Conservation (phyloP, 2,329 filamentous ascomycete genomes). For the Penicillium sp. region DNA sequence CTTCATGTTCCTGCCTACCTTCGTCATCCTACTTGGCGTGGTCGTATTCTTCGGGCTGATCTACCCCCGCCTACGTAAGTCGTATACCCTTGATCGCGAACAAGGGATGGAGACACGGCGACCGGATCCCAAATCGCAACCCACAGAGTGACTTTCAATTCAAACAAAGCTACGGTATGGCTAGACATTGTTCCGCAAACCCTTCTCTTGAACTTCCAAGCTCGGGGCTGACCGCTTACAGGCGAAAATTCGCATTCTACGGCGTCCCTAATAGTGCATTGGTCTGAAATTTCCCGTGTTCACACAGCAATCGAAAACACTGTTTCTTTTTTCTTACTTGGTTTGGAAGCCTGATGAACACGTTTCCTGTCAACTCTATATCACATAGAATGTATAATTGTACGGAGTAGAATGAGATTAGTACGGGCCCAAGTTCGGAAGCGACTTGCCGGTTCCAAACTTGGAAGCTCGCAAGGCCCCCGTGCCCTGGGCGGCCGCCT, state of each 20-base stretch:
- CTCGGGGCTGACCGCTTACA: too few relatives aligned
- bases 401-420: too few relatives aligned
- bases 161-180: neutral
- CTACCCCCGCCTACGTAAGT: conserved; percentile 31
- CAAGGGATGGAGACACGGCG: neutral
- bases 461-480: neutral
- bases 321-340: too few relatives aligned
- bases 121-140: neutral
- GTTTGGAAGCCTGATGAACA: too few relatives aligned
- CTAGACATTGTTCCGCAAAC: too few relatives aligned
- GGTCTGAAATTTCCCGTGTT: too few relatives aligned
- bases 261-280: too few relatives aligned
- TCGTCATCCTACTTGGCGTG: conserved; percentile 34
- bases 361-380: neutral
- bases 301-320: too few relatives aligned
- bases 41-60: conserved; percentile 32
- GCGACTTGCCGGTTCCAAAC: neutral
- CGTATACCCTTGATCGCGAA: conserved; percentile 6
- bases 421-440: neutral
- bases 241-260: neutral
- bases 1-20: conserved; percentile 38
- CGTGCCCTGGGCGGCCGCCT: neutral
- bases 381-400: neutral
- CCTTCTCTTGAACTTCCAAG: too few relatives aligned
- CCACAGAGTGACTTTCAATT: neutral